These are phyloP conservation scores for Penicillium sclerotigenum DNA, from an alignment of 2,329 filamentous ascomycete species.

Conservation along the genomic window DNA sequence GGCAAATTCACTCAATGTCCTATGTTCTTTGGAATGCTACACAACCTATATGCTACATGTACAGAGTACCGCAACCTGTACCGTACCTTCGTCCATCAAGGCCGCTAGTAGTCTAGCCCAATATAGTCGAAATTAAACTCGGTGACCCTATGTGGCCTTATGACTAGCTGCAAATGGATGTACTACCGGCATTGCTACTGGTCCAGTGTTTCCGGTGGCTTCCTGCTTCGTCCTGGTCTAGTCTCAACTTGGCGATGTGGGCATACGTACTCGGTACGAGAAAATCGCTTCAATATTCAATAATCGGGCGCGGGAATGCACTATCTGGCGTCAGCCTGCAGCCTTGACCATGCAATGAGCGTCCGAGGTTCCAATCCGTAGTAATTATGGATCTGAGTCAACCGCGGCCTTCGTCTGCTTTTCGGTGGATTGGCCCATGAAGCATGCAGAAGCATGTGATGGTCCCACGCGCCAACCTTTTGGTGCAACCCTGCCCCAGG, in stretches of 20 bases:
- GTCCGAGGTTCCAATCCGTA: constrained; percentile 4
- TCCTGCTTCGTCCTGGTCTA: neutral
- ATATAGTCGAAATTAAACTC: constrained; percentile 1
- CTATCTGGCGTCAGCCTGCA: constrained; percentile 9
- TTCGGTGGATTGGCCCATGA: constrained; percentile 5
- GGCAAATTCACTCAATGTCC: neutral
- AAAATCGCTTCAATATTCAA: neutral
- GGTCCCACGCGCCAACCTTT: neutral
- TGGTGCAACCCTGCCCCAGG: constrained; percentile 12
- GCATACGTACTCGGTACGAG: constrained; percentile 11
- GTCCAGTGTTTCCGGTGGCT: neutral
- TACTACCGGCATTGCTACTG: constrained; percentile 1
- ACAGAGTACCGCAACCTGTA: neutral
- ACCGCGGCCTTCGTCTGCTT: constrained; percentile 15
- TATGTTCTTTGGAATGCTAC: neutral
- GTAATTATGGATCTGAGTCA: constrained; percentile 14
- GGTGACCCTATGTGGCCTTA: neutral
- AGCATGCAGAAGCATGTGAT: constrained; percentile 16
- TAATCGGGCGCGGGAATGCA: constrained; percentile 8
- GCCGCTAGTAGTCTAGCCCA: neutral
- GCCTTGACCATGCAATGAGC: constrained; percentile 14
- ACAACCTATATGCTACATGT: neutral
- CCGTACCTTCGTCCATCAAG: neutral
- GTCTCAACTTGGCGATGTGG: constrained; percentile 6
- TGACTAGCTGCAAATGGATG: neutral